Evolutionary conservation across 164 flowering plant species (phyloP), one percentile per base, ranked within the genome.

Genomic region (Annona squamosa): DNA sequence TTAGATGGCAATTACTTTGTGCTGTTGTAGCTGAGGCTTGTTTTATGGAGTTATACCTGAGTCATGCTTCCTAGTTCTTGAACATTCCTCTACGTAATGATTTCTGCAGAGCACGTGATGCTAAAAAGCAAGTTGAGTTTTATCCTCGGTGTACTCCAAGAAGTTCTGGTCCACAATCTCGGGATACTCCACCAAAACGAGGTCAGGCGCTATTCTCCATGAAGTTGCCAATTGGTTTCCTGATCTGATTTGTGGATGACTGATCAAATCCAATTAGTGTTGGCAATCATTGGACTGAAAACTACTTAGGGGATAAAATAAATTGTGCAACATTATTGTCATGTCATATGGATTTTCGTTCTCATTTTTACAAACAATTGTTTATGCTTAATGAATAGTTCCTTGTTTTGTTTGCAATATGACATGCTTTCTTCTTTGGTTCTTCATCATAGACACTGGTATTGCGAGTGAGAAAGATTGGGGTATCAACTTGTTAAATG

Each of bases 391-490:
- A 46, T 68, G 10, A 17, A 17, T 42, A 67, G 19, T 46, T 5
- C 42, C 37, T 6, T 59, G 17, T 44, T 18, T 57, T 68, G 13
- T 59, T 59, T n/a, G 42, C 0, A 45, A 57, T 9, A 63, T 46
- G 63, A n/a, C 46, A 56, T 37, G 65, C 5, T 46, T 52, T 3
- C 56, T 73, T 41, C 47, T 65, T 56, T 71, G 46, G 10, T 72
- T 56, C 46, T 44, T 62, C 47, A 12, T 5, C 67, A 65, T 77
- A 94, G 99, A 94, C 77, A 94, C 99, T 64, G 99, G 99, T 68
- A 94, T 94, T 78, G 99, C 99, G 63, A 90, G 87, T 76, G 99
- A 92, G 81, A 88, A 92, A 81, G 97, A 94, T 48, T 92, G 97
- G 99, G 97, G 91, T 68, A 92, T 94, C 81, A 82, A 74, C 81